Evolutionary conservation across 2,329 filamentous ascomycete species (phyloP), one percentile per base, ranked within the genome.

Genomic region (Pseudocercospora musae): DNA sequence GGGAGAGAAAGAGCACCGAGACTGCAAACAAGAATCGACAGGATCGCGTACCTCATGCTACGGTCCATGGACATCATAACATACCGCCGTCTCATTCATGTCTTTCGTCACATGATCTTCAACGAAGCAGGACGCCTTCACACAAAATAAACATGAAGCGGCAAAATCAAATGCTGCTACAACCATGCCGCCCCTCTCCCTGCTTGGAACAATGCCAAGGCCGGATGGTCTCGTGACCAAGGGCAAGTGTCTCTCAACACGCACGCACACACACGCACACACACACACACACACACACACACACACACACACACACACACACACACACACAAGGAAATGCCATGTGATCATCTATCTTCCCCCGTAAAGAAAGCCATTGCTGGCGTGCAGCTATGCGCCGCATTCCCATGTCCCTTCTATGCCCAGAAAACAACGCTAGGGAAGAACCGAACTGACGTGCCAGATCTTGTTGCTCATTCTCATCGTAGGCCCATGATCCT

Each of bases 351-450:
- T n/a, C 57, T 63, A 60, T 60, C 33, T 55, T 42, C 40, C 18
- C 29, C n/a, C 20, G 37, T 23, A 37, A 62, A 59, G 60, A 49
- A 58, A 67, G 72, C 74, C 74, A 75, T 76, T 71, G 74, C 74
- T 76, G 72, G 74, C 74, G 68, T 68, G 66, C 72, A 73, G 72
- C 69, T 64, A 57, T 48, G 66, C 66, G 66, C 66, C 66, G 66
- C 66, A 48, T 44, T 40, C 57, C 60, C 55, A 57, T 56, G 58
- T 61, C 56, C 64, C 65, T 65, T 67, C 63, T 69, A 69, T 66
- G 40, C 65, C 64, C 44, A 57, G 54, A 60, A 66, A 62, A 64
- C 57, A 33, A 37, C 29, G 52, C 52, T 33, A 54, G 52, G 59
- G 59, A 58, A 64, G 29, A 58, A 37, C 57, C 59, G 50, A 62